phyloP scores from a whole-genome alignment of 148 eudicot species.

The Camellia japonica region DNA sequence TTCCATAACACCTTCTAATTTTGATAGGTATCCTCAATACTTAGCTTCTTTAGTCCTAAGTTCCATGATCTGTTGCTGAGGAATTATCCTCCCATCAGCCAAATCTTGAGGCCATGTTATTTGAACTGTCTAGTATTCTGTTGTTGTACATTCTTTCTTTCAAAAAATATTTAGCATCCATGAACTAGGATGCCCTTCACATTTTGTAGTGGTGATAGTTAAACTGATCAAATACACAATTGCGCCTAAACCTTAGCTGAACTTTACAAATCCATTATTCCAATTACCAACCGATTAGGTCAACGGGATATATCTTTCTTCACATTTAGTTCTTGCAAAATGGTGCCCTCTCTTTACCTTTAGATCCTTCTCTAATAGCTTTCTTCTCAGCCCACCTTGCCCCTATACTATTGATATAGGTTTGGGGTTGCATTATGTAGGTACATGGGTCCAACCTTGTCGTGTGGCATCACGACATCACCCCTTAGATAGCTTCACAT shows the following conservation, averaged over 20 bases:
- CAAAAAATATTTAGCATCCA: not conserved
- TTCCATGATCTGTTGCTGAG: not conserved
- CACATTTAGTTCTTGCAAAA: too few species aligned
- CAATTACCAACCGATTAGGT: too few species aligned
- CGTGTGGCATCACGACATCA: too few species aligned
- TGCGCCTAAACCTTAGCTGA: too few species aligned
- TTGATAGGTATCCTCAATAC: not conserved
- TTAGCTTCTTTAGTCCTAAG: not conserved
- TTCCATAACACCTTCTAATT: not conserved
- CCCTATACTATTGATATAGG: not conserved
- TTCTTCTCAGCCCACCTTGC: not conserved
- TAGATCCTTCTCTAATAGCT: not conserved
- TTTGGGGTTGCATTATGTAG: not conserved
- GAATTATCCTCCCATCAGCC: not conserved
- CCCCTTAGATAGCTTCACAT: too few species aligned
- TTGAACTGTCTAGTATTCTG: not conserved
- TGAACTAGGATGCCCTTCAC: constrained; percentile 1
- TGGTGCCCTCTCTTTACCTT: too few species aligned
- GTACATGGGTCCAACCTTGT: too few species aligned
- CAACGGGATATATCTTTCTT: too few species aligned
- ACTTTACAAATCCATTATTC: too few species aligned
- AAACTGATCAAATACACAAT: not conserved
- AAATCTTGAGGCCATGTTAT: not conserved
- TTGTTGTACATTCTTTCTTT: not conserved
- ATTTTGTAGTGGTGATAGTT: not conserved